Conservation (phyloP, 352 stramenopile species). For the Globisporangium middletonii region DNA sequence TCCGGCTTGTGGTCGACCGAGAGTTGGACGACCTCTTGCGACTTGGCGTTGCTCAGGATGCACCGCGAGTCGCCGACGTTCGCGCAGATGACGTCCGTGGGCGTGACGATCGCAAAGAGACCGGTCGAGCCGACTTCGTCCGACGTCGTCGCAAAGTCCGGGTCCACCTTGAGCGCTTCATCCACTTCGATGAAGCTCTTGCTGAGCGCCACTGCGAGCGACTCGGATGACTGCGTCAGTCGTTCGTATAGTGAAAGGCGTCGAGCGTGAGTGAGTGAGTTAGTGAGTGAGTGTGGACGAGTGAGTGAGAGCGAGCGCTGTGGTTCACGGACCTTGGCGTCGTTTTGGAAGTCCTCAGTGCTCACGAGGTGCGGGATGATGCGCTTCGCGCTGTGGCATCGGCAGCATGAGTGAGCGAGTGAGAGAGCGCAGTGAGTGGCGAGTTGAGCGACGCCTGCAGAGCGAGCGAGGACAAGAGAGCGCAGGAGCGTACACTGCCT, state of each 20-base stretch:
- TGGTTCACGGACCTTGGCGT: constrained; percentile 30
- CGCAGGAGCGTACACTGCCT: constrained; percentile 48
- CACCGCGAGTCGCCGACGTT: constrained; percentile 86
- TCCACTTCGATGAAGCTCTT: constrained; percentile 74
- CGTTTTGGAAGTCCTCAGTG: constrained; percentile 72
- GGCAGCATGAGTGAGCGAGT: background rate
- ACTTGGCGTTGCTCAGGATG: constrained; percentile 74
- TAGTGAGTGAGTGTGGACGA: background rate
- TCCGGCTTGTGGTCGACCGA: constrained; percentile 86
- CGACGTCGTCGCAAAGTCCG: constrained; percentile 47
- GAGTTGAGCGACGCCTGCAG: background rate
- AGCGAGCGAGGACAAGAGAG: background rate
- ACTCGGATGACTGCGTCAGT: constrained; percentile 37
- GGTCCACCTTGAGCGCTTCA: constrained; percentile 66
- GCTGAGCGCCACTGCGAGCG: constrained; percentile 62
- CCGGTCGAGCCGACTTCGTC: constrained; percentile 83
- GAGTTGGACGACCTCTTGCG: constrained; percentile 65
- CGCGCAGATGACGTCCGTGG: constrained; percentile 72
- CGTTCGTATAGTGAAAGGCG: background rate
- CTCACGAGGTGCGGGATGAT: constrained; percentile 57
- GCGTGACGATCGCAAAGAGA: constrained; percentile 75
- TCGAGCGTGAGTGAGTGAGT: background rate
- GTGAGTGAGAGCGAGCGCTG: background rate
- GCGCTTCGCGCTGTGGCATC: constrained; percentile 43
- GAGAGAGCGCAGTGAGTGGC: background rate